Base-by-base conservation (phyloP, 352 stramenopile genomes). In the Pythium chondricola region DNA sequence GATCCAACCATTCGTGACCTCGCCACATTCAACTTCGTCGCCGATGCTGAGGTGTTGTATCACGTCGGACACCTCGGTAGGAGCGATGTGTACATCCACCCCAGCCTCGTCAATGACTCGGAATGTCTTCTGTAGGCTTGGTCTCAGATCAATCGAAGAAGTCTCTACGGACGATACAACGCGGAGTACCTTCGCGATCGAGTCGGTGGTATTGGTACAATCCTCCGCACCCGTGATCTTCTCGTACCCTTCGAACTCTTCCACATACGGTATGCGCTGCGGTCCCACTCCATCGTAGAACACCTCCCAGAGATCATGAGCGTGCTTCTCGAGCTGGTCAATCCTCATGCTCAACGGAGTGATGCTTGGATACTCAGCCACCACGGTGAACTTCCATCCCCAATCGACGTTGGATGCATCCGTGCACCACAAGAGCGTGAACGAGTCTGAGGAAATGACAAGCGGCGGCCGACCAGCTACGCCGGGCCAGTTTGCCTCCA, bases 401-500 rank as follows among this genome's bases (percentile, higher is more conserved):
- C 88, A 97, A 21, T 95, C 86, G 22, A 90, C 83, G 53, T 95
- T 96, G 7, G 77, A 85, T 0, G 64, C 65, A 59, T 97, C 88
- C 0, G 83, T 91, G 41, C 61, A 72, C 79, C 91, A 97, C 17
- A 93, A 56, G 16, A 96, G 45, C 18, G 68, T 85, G 42, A 95
- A 96, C 6, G 78, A 85, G 25, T 87, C 77, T 0, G 68, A 63
- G 6, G 69, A 56, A 30, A 97, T 92, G 2, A 92, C 59, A 16
- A 96, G 74, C 5, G 78, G 65, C 16, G 76, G 56, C 29, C 69
- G 58, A 18, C 73, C 81, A 11, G 63, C 65, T 11, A 63, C 44
- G 4, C 88, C 87, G 4, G 88, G 88, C 70, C 81, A 97, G 38
- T 96, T 95, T 13, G 66, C 75, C 11, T 61, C 65, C n/a, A 51